Percentiles rank a stretch among this genome's conserved stretches.
phyloP scores from a whole-genome alignment of 2,329 filamentous ascomycete species.

The Neophaeococcomyces mojaviensis region DNA sequence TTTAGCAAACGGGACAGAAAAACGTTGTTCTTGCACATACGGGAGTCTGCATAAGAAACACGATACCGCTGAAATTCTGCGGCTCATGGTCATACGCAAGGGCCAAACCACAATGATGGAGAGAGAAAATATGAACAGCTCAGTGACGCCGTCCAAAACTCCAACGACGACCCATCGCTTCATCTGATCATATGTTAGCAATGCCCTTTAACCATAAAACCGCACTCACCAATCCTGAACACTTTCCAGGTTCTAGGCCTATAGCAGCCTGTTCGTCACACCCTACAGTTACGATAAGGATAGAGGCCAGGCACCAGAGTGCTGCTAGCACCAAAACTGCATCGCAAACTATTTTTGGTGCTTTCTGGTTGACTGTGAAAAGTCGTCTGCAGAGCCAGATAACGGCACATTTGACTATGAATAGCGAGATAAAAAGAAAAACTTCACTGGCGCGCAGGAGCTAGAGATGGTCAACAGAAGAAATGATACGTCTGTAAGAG shows the following conservation, averaged over 20 bases:
- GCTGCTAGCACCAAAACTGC: slow-evolving; percentile 10
- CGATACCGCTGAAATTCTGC: slow-evolving; percentile 58
- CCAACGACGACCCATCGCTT: slow-evolving; percentile 12
- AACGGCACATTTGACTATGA: slow-evolving; percentile 12
- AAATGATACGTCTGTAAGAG: background rate
- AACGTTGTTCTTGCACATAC: slow-evolving; percentile 55
- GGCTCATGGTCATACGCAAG: slow-evolving; percentile 11
- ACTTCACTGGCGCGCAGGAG: slow-evolving; percentile 13
- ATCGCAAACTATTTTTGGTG: slow-evolving; percentile 9
- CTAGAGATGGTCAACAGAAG: slow-evolving; percentile 6
- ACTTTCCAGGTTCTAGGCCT: background rate
- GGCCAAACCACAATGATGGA: slow-evolving; percentile 13
- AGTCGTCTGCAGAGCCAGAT: slow-evolving; percentile 14
- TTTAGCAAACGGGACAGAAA: slow-evolving; percentile 3
- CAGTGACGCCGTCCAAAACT: slow-evolving; percentile 11
- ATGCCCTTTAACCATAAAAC: background rate
- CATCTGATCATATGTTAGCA: slow-evolving; percentile 6
- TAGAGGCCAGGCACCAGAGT: slow-evolving; percentile 13
- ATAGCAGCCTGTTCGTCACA: slow-evolving; percentile 8
- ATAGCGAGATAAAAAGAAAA: slow-evolving; percentile 13
- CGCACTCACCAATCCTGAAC: slow-evolving; percentile 9
- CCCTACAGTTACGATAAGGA: slow-evolving; percentile 10
- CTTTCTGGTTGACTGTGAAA: slow-evolving; percentile 10
- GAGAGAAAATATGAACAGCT: slow-evolving; percentile 10
- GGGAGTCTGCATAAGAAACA: slow-evolving; percentile 74